Conservation (phyloP, 2,329 filamentous ascomycete species). For the Curvularia sp. region DNA sequence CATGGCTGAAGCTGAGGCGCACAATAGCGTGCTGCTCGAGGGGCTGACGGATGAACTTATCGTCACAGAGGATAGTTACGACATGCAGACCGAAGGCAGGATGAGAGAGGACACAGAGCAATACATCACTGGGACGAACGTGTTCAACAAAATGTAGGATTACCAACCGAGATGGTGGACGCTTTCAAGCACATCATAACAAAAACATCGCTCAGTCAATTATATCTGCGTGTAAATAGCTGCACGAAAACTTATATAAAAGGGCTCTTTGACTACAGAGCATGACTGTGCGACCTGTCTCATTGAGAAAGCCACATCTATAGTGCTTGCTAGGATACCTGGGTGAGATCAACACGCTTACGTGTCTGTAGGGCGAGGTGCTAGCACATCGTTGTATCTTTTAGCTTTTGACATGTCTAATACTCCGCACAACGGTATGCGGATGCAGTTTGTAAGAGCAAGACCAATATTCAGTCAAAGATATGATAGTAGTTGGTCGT, state of each 20-base stretch:
- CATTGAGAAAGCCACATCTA: not conserved
- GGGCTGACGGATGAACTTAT: slow-evolving; percentile 21
- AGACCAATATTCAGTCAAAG: not conserved
- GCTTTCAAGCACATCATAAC: not conserved
- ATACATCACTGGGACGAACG: slow-evolving; percentile 28
- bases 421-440: not conserved
- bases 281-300: not conserved
- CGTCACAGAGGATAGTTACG: slow-evolving; percentile 14
- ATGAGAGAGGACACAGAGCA: slow-evolving; percentile 29
- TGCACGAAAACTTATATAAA: not conserved
- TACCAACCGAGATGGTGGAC: not conserved
- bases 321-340: not conserved
- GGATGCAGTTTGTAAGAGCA: not conserved
- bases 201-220: not conserved
- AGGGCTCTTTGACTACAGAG: too few species aligned
- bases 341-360: not conserved
- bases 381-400: not conserved
- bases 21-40: slow-evolving; percentile 46
- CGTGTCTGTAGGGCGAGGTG: not conserved
- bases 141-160: slow-evolving; percentile 45
- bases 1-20: slow-evolving; percentile 56
- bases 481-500: not conserved
- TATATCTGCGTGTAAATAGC: not conserved
- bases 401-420: too few species aligned
- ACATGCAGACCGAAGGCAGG: slow-evolving; percentile 23